Evolutionary conservation across 75 land plant species (phyloP), one percentile per base, ranked within the genome.

Genomic region (Larix kaempferi): DNA sequence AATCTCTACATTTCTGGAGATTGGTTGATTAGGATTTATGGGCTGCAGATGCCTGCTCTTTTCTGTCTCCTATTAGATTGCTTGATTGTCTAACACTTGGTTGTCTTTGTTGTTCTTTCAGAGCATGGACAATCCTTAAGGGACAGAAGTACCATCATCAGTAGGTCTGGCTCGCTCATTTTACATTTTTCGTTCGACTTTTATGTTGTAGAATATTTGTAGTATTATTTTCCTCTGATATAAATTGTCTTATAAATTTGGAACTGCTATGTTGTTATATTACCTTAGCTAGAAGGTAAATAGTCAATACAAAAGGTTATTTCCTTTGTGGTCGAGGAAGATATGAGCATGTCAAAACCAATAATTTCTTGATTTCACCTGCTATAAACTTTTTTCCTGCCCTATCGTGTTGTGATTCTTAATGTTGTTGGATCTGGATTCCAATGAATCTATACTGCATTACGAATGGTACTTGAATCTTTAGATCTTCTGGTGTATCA

Each of bases 91-190:
- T 27, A n/a, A 65, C 19, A 35, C 21, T 7, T 33, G 19, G 22
- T 39, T 69, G 3, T 69, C 14, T 44, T 64, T 21, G 12, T 37
- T 80, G 61, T 74, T 78, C 23, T 64, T 84, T 74, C 88, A 90
- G 91, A 64, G 85, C 91, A 37, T 89, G 92, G 91, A 90, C 92
- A 19, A 88, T 90, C 49, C 78, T 90, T 27, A 86, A 88, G 80
- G 91, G 92, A 25, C 92, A 90, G 74, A 90, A 90, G 22, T 90
- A 89, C 64, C 92, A 90, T 73, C 92, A 90, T 59, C 86, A 82
- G 79, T 80, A 69, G 35, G 25, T 21, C 49, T 62, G 25, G 8
- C 10, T 35, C 72, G 10, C 21, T 69, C 22, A 35, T 69, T 19
- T n/a, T 41, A 37, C 52, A 2, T 8, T 10, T 49, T 49, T 10